These are phyloP conservation scores for Hypoxylon sp. DNA, from an alignment of 2,329 filamentous ascomycete genomes.

Conservation along the genomic window DNA sequence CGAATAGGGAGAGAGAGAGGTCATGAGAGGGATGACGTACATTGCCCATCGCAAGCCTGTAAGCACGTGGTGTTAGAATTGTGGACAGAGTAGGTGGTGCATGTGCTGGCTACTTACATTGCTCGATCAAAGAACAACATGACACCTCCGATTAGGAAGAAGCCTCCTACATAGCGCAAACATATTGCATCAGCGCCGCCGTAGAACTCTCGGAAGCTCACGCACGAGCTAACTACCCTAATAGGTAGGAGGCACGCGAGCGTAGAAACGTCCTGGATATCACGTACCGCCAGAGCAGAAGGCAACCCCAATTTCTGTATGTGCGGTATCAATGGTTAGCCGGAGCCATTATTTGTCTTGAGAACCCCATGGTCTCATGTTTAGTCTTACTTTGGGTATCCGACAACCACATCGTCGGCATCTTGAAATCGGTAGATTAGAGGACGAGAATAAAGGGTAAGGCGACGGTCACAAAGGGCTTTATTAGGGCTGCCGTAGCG, in stretches of 20 bases:
- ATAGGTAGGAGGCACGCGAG: slow-evolving; percentile 21
- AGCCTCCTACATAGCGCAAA: slow-evolving; percentile 73
- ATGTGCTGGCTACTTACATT: slow-evolving; percentile 72
- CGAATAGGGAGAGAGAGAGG: slow-evolving; percentile 22
- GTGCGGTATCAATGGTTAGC: slow-evolving; percentile 53
- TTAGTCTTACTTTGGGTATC: slow-evolving; percentile 87
- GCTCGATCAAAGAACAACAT: slow-evolving; percentile 98
- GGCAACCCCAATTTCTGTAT: slow-evolving; percentile 94
- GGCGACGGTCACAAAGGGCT: neutral
- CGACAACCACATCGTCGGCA: slow-evolving; percentile 96
- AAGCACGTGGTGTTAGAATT: slow-evolving; percentile 40
- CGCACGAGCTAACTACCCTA: slow-evolving; percentile 14
- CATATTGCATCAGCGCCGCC: slow-evolving; percentile 45
- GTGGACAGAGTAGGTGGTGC: neutral
- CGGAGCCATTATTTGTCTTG: slow-evolving; percentile 14
- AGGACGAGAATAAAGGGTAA: slow-evolving; percentile 6
- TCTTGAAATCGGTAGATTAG: slow-evolving; percentile 57
- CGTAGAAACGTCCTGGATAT: slow-evolving; percentile 25
- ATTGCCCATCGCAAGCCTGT: slow-evolving; percentile 96
- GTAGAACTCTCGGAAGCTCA: slow-evolving; percentile 15
- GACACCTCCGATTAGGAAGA: slow-evolving; percentile 95
- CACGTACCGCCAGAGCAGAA: slow-evolving; percentile 97
- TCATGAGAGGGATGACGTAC: slow-evolving; percentile 62
- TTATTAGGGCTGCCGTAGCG: too few relatives aligned
- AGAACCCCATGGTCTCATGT: neutral